Base-by-base conservation (phyloP, 2,329 filamentous ascomycete genomes). In the Huntiella decipiens region DNA sequence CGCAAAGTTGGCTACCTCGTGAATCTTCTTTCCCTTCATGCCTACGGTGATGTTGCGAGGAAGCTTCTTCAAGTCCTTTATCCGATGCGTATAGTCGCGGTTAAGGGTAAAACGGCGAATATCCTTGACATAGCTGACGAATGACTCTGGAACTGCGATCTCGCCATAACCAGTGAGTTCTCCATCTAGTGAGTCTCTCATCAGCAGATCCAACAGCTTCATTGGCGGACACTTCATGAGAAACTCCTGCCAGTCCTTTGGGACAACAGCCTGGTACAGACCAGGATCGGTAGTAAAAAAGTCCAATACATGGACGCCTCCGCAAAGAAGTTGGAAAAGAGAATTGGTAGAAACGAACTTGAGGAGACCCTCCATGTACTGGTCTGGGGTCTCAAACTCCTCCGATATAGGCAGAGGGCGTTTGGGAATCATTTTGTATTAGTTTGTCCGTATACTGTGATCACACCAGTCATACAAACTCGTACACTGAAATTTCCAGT, bases 1-100 rank as follows among this genome's bases (percentile, higher is more conserved):
- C n/a, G 88, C 82, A 56, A 96, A 95, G 56, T 91, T 77, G 50
- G 77, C 73, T 31, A 96, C 91, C 63, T 98, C 91, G 56, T 98
- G 91, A 1, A 84, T 71, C 62, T 98, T 98, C 60, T 98, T 98
- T 13, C 81, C 74, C 51, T 85, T 93, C 91, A 98, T 98, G 3
- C 91, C 91, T 11, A 93, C 73, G 0, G 82, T 74, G 12, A 94
- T 73, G 53, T 79, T 72, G 42, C 75, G 71, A 2, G 84, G 76
- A 16, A 93, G 59, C 53, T 69, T 67, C 4, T 73, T 66, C 46
- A 72, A 62, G 47, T 67, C 66, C 38, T 61, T 57, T 46, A 61
- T 57, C 11, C 55, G 56, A 0, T 66, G 59, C 1, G 60, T 55
- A 47, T 82, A 82, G 2, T 74, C 66, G 32, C 87, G 68, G 5